Percentiles rank a stretch among this genome's conserved stretches.
Conservation (phyloP, 2,329 filamentous ascomycete genomes). For the Raffaelea arxii region DNA sequence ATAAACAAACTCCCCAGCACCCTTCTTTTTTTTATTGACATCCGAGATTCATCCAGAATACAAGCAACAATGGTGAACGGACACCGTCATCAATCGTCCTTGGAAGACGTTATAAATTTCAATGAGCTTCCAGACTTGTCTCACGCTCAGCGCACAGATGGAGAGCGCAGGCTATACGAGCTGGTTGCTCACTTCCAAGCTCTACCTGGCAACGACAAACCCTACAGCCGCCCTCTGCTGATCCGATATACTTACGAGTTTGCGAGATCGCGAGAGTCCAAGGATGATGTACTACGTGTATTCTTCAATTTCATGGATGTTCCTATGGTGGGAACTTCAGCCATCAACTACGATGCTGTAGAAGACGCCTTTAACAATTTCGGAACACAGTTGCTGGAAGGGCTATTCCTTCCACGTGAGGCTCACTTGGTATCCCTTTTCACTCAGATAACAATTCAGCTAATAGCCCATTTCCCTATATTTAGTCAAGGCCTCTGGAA, state of each 20-base stretch:
- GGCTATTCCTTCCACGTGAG: neutral
- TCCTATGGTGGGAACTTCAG: neutral
- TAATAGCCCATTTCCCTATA: no score
- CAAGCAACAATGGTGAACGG: neutral
- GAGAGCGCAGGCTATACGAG: neutral
- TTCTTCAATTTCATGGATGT: neutral
- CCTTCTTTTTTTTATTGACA: no score
- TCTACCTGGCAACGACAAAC: neutral
- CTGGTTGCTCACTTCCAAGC: neutral
- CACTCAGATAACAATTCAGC: no score
- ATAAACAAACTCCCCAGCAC: no score
- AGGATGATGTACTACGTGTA: neutral
- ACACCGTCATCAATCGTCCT: neutral
- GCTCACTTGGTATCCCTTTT: no score
- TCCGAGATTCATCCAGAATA: no score
- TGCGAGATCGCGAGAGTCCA: neutral
- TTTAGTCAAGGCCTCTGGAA: neutral
- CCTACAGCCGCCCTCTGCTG: neutral
- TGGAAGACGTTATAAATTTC: neutral
- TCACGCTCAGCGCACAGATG: neutral
- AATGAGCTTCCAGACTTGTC: neutral
- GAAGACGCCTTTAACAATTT: neutral
- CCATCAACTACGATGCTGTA: neutral
- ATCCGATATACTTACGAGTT: neutral
- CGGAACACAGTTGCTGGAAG: neutral